phyloP scores from a whole-genome alignment of 805 yeast genomes.

The Cyberlindnera mrakii region DNA sequence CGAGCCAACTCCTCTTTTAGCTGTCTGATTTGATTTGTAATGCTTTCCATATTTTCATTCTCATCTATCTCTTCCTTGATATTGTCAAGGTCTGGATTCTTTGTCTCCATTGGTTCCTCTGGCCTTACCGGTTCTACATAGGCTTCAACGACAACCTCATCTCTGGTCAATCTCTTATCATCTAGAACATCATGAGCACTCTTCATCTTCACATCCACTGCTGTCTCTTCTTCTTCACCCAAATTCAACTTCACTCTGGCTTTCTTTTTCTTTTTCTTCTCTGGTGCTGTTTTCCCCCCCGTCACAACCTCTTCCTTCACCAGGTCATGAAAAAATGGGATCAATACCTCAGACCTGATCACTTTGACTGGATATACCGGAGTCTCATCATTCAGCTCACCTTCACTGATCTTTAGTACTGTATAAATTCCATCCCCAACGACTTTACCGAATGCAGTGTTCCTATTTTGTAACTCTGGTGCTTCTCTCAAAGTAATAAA shows the following conservation, averaged over 20 bases:
- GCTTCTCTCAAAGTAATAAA: conserved; percentile 44
- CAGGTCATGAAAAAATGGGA: conserved; percentile 45
- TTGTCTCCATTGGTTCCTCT: no score
- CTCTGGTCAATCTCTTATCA: conserved; percentile 20
- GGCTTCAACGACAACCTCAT: background rate
- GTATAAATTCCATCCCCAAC: conserved; percentile 51
- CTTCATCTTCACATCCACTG: conserved; percentile 29
- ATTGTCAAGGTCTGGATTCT: background rate
- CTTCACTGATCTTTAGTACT: conserved; percentile 41
- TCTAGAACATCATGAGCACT: conserved; percentile 36
- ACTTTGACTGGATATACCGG: conserved; percentile 51
- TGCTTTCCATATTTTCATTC: background rate
- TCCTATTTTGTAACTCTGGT: conserved; percentile 36
- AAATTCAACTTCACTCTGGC: conserved; percentile 31
- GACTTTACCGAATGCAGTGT: conserved; percentile 52
- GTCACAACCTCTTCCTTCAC: conserved; percentile 8
- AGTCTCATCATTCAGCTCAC: conserved; percentile 35
- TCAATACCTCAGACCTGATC: conserved; percentile 33
- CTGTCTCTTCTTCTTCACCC: conserved; percentile 22
- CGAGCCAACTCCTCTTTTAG: background rate
- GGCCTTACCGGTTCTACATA: background rate
- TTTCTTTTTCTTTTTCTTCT: conserved; percentile 21
- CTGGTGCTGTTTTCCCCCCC: background rate
- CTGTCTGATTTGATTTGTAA: conserved; percentile 1
- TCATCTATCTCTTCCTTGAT: background rate